These are phyloP conservation scores for Hawksworthiomyces lignivorus DNA, from an alignment of 2,329 filamentous ascomycete species.

Conservation along the genomic window DNA sequence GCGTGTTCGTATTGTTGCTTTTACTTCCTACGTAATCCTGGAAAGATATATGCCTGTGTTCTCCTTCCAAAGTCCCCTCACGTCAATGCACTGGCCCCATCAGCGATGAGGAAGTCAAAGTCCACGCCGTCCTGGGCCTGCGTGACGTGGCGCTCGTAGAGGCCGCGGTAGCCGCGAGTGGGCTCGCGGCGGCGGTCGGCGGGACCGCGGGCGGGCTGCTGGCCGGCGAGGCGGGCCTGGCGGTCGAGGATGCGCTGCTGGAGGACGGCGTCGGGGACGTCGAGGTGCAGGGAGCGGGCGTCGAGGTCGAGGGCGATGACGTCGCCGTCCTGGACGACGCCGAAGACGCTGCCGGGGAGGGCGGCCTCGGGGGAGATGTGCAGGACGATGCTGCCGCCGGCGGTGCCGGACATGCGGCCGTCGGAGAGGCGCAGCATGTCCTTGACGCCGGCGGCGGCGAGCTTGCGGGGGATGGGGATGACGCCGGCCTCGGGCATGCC, in stretches of 20 bases:
- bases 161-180: conserved; percentile 43
- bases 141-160: conserved; percentile 53
- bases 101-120: conserved; percentile 53
- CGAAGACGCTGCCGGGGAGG: conserved; percentile 66
- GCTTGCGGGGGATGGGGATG: conserved; percentile 63
- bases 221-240: conserved; percentile 17
- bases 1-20: too few relatives aligned
- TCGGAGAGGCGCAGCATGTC: conserved; percentile 85
- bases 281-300: conserved; percentile 48
- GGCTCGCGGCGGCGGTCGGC: conserved; percentile 4
- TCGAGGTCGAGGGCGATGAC: conserved; percentile 70
- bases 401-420: conserved; percentile 78
- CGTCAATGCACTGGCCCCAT: conserved; percentile 19
- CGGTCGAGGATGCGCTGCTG: conserved; percentile 38
- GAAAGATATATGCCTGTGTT: too few relatives aligned
- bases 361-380: conserved; percentile 84
- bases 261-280: conserved; percentile 65
- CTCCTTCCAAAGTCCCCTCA: too few relatives aligned
- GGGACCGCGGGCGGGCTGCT: conserved; percentile 2
- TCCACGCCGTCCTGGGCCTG: conserved; percentile 53
- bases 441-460: conserved; percentile 63
- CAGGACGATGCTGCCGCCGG: conserved; percentile 82
- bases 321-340: conserved; percentile 69
- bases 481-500: conserved; percentile 83
- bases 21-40: too few relatives aligned